Evolutionary conservation across 2,329 filamentous ascomycete genomes (phyloP).

Genomic region (Capronia americana): DNA sequence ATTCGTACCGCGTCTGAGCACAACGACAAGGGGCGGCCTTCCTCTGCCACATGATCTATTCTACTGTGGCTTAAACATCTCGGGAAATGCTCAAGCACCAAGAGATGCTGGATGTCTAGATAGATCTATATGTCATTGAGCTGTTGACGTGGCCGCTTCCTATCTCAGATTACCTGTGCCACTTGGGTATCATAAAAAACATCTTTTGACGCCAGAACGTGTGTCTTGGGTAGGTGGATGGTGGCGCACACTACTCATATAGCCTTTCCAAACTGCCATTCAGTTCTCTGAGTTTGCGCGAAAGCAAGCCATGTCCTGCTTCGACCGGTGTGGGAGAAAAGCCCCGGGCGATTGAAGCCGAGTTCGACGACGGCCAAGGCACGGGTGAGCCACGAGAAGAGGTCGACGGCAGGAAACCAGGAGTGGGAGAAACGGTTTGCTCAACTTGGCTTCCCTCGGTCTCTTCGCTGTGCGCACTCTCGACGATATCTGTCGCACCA

Average conservation of each 20-base stretch:
- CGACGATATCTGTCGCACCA: background rate
- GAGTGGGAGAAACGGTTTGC: slow-evolving; percentile 26
- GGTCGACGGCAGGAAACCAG: slow-evolving; percentile 36
- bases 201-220: background rate
- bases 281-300: slow-evolving; percentile 37
- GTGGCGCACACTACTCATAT: background rate
- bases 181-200: slow-evolving; percentile 1
- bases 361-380: slow-evolving; percentile 28
- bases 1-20: background rate
- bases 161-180: slow-evolving; percentile 3
- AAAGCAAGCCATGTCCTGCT: slow-evolving; percentile 37
- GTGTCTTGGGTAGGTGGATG: background rate
- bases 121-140: background rate
- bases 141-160: background rate
- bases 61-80: background rate
- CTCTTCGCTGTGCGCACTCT: background rate
- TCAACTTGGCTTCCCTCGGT: slow-evolving; percentile 2
- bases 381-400: slow-evolving; percentile 37
- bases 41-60: slow-evolving; percentile 14
- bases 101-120: background rate
- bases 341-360: slow-evolving; percentile 21
- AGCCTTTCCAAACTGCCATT: slow-evolving; percentile 18
- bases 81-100: background rate
- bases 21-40: background rate
- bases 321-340: slow-evolving; percentile 34